Base-by-base conservation (phyloP, 108 stramenopile species). In the Pseudonitzschia multiseries region DNA sequence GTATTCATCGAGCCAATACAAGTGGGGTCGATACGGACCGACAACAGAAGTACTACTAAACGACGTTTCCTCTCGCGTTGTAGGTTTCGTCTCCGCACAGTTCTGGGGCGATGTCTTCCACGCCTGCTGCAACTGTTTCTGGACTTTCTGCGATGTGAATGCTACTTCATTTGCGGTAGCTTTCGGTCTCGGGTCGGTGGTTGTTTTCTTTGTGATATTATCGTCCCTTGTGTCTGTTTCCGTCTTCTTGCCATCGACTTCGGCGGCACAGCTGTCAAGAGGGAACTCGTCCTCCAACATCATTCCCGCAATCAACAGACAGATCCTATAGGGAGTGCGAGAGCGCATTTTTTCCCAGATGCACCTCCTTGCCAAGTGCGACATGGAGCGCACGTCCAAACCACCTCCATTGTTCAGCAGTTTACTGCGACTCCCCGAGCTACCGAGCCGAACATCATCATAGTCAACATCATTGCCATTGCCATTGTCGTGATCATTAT, bases 1-100 rank as follows among this genome's bases (percentile, higher is more conserved):
- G 65, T 89, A 89, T 65, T 90, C 84, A 69, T 93, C 92, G 15
- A 93, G 69, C 92, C 92, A 90, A 71, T 83, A 89, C 29, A 92
- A 74, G 52, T 69, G 78, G 52, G 91, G 91, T 57, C 69, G 24
- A 2, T 72, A 57, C 5, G 28, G 32, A 33, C 14, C 15, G 32
- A 28, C 14, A 20, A 21, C 14, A 26, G 21, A 17, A 26, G 15
- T 8, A 31, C 9, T 17, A 27, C 17, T 26, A 26, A 9, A 26
- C 14, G 32, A 40, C n/a, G 21, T 20, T 9, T 24, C 26, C 10
- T 22, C 20, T 10, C 24, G 54, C 10, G 2, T 20, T 3, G 54
- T 20, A 4, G 26, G 54, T 24, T 2, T 10, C 22, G 54, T 26
- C 22, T 26, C 54, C 26, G 17, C 13, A 56, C 22, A 2, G 54